Evolutionary conservation across 805 yeast genomes (phyloP), one percentile per base, ranked within the genome.

Genomic region (Yamadazyma takamatsuzukensis): DNA sequence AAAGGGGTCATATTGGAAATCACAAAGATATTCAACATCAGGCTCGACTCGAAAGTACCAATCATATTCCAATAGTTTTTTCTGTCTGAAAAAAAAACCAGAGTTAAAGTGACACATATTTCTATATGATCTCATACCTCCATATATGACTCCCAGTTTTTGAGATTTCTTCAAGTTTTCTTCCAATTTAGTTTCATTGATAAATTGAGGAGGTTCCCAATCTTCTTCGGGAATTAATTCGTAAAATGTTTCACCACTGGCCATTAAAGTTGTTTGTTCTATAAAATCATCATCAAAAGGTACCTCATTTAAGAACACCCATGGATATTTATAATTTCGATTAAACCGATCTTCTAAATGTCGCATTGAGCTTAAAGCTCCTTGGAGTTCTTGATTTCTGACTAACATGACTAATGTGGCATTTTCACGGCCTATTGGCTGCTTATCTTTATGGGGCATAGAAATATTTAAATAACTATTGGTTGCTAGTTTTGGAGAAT

Each of bases 371-470:
- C 40, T 36, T 14, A 88, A 56, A 0, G 93, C 95, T 1, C 82
- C 88, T 8, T 71, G 67, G 8, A 88, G 56, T 54, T 88, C 97
- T 61, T 72, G 68, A 53, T 88, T 88, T 34, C 97, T 66, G 24
- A 84, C 95, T 17, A 89, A 72, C 95, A 89, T 88, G 34, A 89
- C 71, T 17, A 89, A 55, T 0, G 95, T 82, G 3, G 97, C 97
- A 53, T 87, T 88, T 49, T 85, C 95, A 13, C 41, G 52, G 1
- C 85, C 81, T 25, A 61, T 36, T 35, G 62, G 65, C 13, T 40
- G 32, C 32, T 62, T 48, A 36, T 69, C 66, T 25, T 59, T 45
- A 11, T 28, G 27, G 3, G 63, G 57, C 22, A 36, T 33, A n/a
- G 29, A 22, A 28, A 39, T 30, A 14, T 41, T 36, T 12, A 56